phyloP scores from a whole-genome alignment of 768 basidiomycete species.

The Boletus rubescentipes region DNA sequence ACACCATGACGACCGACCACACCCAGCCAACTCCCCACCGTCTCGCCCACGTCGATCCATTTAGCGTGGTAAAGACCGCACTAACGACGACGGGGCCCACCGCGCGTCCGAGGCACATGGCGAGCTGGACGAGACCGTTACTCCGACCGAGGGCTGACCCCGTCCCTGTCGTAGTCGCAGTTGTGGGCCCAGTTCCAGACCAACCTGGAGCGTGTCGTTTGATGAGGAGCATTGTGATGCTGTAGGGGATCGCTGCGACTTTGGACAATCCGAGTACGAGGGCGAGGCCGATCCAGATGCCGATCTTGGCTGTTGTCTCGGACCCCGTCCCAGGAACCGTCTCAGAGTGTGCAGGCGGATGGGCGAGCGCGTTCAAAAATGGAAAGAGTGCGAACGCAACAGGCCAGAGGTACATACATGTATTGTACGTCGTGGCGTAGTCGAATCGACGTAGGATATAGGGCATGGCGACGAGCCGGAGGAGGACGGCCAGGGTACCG shows the following conservation, averaged over 20 bases:
- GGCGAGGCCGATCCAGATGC: slow-evolving; percentile 50
- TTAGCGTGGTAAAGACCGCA: slow-evolving; percentile 12
- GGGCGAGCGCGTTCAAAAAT: slow-evolving; percentile 1
- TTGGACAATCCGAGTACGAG: slow-evolving; percentile 39
- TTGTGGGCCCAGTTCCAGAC: no score
- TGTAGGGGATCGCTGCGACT: slow-evolving; percentile 28
- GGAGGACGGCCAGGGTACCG: slow-evolving; percentile 44
- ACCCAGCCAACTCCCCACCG: slow-evolving; percentile 1
- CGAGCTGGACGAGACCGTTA: slow-evolving; percentile 58
- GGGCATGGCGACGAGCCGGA: slow-evolving; percentile 52
- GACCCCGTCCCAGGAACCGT: no score
- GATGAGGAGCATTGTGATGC: slow-evolving; percentile 57
- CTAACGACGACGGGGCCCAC: slow-evolving; percentile 45
- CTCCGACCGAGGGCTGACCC: slow-evolving; percentile 30
- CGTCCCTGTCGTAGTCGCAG: no score
- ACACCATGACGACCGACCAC: slow-evolving; percentile 13
- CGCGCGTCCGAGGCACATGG: slow-evolving; percentile 53
- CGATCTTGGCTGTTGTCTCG: not conserved
- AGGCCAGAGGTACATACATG: slow-evolving; percentile 9
- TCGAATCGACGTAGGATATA: slow-evolving; percentile 11
- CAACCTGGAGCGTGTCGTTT: slow-evolving; percentile 36
- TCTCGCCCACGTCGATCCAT: slow-evolving; percentile 10
- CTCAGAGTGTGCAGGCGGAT: not conserved
- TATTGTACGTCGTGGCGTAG: slow-evolving; percentile 2
- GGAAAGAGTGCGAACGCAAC: slow-evolving; percentile 1